A percentile compares a stretch with the other conserved stretches of the same genome.
phyloP scores from a whole-genome alignment of 257 asterid species.

The Solanum arcanum region DNA sequence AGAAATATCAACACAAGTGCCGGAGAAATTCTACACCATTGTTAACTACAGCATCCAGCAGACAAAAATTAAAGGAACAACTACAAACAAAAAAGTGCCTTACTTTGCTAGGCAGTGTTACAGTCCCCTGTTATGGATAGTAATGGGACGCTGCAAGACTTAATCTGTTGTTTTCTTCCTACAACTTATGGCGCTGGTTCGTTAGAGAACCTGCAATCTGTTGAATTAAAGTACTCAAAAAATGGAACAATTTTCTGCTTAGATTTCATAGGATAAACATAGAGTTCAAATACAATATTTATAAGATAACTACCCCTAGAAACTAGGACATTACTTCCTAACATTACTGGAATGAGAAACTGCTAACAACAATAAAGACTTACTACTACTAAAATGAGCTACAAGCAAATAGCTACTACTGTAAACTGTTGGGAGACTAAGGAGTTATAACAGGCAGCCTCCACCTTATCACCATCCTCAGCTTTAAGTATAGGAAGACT shows the following conservation, averaged over 20 bases:
- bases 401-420: not conserved
- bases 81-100: conserved; percentile 20
- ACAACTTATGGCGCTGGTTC: not conserved
- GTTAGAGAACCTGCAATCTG: not conserved
- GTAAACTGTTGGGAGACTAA: not conserved
- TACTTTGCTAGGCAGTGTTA: conserved; percentile 32
- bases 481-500: conserved; percentile 74
- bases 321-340: not conserved
- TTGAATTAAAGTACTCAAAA: not conserved
- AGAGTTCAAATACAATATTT: not conserved
- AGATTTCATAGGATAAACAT: not conserved
- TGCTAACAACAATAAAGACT: not conserved
- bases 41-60: conserved; percentile 15
- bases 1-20: conserved; percentile 6
- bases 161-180: not conserved
- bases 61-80: conserved; percentile 25
- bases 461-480: conserved; percentile 71
- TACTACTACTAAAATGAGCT: not conserved
- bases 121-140: not conserved
- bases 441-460: conserved; percentile 39
- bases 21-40: conserved; percentile 22
- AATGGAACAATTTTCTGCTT: not conserved
- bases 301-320: not conserved
- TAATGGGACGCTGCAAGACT: not conserved
- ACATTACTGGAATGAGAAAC: not conserved